Evolutionary conservation across 805 yeast species (phyloP).

Genomic region (Wickerhamiella spandovensis): DNA sequence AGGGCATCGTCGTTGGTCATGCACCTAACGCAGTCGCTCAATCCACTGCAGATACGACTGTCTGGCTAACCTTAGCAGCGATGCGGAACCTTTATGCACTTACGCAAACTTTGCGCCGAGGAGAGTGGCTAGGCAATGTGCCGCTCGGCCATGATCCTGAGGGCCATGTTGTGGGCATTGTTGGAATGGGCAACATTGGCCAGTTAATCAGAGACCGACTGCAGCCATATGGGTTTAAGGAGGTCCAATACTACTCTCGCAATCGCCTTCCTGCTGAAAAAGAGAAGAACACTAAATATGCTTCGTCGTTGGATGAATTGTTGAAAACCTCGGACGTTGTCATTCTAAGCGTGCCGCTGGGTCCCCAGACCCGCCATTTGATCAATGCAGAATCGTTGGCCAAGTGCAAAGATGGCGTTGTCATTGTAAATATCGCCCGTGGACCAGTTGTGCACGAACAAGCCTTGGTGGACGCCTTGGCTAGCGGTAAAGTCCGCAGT

Average conservation of each 20-base stretch:
- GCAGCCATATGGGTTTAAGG: slow-evolving; percentile 35
- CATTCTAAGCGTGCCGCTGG: slow-evolving; percentile 67
- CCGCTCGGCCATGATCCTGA: slow-evolving; percentile 35
- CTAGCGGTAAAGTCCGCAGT: slow-evolving; percentile 39
- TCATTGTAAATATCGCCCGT: slow-evolving; percentile 73
- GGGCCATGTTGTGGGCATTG: slow-evolving; percentile 38
- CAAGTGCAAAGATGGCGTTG: slow-evolving; percentile 68
- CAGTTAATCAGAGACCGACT: slow-evolving; percentile 38
- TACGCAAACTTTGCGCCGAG: slow-evolving; percentile 29
- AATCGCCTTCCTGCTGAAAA: slow-evolving; percentile 31
- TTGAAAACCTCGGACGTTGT: slow-evolving; percentile 52
- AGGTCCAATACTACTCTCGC: slow-evolving; percentile 39
- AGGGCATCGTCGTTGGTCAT: slow-evolving; percentile 36
- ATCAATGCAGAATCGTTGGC: slow-evolving; percentile 45
- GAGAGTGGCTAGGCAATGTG: slow-evolving; percentile 31
- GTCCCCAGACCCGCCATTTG: slow-evolving; percentile 53
- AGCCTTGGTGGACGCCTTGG: slow-evolving; percentile 37
- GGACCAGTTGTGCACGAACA: slow-evolving; percentile 64
- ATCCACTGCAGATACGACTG: slow-evolving; percentile 44
- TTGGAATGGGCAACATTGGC: slow-evolving; percentile 56
- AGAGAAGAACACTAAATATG: slow-evolving; percentile 35
- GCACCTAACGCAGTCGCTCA: slow-evolving; percentile 40
- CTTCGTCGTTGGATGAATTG: slow-evolving; percentile 40
- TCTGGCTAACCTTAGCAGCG: slow-evolving; percentile 37
- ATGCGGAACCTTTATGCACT: slow-evolving; percentile 34